phyloP scores from a whole-genome alignment of 2,329 filamentous ascomycete genomes.

The Trichoderma endophyticum region DNA sequence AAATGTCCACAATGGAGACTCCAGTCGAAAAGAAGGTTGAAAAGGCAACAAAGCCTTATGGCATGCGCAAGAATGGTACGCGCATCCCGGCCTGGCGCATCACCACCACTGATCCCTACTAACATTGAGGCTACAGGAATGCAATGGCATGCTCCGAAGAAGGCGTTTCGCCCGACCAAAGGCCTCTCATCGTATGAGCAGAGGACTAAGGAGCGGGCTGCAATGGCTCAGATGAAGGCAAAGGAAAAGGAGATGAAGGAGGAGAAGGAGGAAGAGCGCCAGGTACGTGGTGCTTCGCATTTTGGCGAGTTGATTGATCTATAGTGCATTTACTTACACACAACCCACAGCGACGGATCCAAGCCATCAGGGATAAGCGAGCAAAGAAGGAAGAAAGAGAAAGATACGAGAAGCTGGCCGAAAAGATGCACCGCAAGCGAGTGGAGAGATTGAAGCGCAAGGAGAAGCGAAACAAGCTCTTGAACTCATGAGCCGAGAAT shows the following conservation, averaged over 20 bases:
- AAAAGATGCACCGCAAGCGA: conserved; percentile 96
- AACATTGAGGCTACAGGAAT: conserved; percentile 62
- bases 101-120: neutral
- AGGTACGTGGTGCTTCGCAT: conserved; percentile 52
- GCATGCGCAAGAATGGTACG: conserved; percentile 82
- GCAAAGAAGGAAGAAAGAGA: conserved; percentile 90
- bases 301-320: neutral
- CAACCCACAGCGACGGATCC: conserved; percentile 62
- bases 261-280: conserved; percentile 85
- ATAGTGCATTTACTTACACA: neutral
- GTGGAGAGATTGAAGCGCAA: conserved; percentile 90
- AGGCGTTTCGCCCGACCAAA: conserved; percentile 77
- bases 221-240: conserved; percentile 75
- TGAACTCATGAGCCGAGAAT: conserved; percentile 55
- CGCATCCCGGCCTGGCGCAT: conserved; percentile 2
- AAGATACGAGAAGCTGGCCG: conserved; percentile 87
- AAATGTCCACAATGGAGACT: conserved; percentile 3
- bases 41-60: conserved; percentile 45
- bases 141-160: conserved; percentile 84
- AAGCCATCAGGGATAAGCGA: conserved; percentile 79
- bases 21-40: conserved; percentile 33
- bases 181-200: conserved; percentile 78
- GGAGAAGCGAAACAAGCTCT: conserved; percentile 91
- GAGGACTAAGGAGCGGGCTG: conserved; percentile 66
- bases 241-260: conserved; percentile 95